These are phyloP conservation scores for Neofusicoccum umdonicola DNA, from an alignment of 2,329 filamentous ascomycete species.

Conservation along the genomic window DNA sequence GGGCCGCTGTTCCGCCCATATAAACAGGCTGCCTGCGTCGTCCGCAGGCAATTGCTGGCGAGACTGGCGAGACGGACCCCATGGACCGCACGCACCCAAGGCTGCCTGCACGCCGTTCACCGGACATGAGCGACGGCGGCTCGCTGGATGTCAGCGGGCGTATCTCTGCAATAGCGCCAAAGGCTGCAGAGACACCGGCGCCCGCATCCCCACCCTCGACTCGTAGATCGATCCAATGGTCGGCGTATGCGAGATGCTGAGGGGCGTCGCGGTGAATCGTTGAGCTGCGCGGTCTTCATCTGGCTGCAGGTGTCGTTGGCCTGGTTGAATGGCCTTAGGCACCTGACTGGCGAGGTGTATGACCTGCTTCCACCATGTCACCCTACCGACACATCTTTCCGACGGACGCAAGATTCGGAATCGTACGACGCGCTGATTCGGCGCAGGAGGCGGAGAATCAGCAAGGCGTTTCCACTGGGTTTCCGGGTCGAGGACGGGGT, in stretches of 20 bases:
- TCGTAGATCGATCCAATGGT: constrained; percentile 10
- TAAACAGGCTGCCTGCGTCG: no score
- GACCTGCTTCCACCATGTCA: constrained; percentile 12
- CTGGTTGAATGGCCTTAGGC: constrained; percentile 1
- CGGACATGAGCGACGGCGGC: not conserved
- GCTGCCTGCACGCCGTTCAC: not conserved
- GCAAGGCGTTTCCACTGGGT: not conserved
- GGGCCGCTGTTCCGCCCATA: no score
- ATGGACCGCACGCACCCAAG: no score
- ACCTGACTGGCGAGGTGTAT: constrained; percentile 13
- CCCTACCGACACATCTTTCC: constrained; percentile 9
- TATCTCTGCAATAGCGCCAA: not conserved
- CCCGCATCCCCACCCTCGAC: not conserved
- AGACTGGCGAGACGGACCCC: no score
- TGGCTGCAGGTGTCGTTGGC: constrained; percentile 10
- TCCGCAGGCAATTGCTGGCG: no score
- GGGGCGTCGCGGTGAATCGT: not conserved
- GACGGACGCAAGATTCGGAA: constrained; percentile 6
- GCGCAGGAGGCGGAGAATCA: not conserved
- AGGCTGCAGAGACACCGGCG: constrained; percentile 4
- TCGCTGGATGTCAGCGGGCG: not conserved
- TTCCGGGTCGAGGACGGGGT: not conserved
- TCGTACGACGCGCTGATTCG: constrained; percentile 9
- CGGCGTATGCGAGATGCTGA: not conserved
- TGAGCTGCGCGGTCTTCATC: not conserved